phyloP scores from a whole-genome alignment of 441 rosid species.

The Jatropha podagrica region DNA sequence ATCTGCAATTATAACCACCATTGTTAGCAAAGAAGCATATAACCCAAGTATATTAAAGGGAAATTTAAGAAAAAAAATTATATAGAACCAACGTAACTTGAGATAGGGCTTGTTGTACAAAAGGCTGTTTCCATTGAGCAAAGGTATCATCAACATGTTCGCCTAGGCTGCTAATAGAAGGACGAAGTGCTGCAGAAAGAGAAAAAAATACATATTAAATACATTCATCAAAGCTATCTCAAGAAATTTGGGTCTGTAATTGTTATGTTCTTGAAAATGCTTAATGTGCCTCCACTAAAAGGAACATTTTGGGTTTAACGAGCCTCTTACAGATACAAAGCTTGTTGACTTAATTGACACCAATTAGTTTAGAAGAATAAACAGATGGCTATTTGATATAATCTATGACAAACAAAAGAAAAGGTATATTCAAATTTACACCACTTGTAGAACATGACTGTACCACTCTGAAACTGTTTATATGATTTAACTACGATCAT shows the following conservation, averaged over 20 bases:
- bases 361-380: neutral
- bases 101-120: conserved; percentile 70
- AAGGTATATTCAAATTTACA: neutral
- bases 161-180: conserved; percentile 42
- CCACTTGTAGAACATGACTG: neutral
- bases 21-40: conserved; percentile 23
- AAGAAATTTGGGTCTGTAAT: conserved; percentile 15
- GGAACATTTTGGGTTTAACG: neutral
- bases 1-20: conserved; percentile 55
- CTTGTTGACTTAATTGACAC: neutral
- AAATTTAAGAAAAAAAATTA: neutral
- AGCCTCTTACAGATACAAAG: neutral
- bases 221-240: conserved; percentile 20
- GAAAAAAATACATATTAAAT: conserved; percentile 19
- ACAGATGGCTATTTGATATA: neutral
- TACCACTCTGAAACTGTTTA: neutral
- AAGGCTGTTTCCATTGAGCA: conserved; percentile 73
- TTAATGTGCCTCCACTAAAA: neutral
- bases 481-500: neutral
- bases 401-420: neutral
- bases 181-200: conserved; percentile 62
- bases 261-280: conserved; percentile 12
- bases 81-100: conserved; percentile 48
- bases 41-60: neutral
- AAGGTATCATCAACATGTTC: conserved; percentile 63